Base-by-base conservation (phyloP, 1,139 yeast species). In the Scheffersomyces titani region DNA sequence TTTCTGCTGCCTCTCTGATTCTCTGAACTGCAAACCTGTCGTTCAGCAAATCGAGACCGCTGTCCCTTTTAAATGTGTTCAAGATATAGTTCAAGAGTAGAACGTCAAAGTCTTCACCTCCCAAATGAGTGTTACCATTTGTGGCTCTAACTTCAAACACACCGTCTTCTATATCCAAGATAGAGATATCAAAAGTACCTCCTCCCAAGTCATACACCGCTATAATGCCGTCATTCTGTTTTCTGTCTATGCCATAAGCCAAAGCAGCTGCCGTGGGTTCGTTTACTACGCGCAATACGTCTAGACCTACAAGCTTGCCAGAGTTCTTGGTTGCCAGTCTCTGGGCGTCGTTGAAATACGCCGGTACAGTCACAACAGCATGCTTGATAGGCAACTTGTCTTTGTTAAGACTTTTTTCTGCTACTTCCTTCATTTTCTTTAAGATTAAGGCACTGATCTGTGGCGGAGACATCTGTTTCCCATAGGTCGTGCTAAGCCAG, bases 151-250 rank as follows among this genome's bases (percentile, higher is more conserved):
- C 96, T 70, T 89, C 94, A 72, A 89, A 89, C 3, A 89, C 92
- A 18, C 93, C 93, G 65, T 86, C 89, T 63, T 89, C 94, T 53
- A 89, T 89, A 67, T 89, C 94, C 62, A 89, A 75, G 52, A 89
- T 85, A 1, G 94, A 89, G 40, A 89, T 88, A 70, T 89, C 96
- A 75, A 89, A 89, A 1, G 96, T 89, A 44, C 96, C 96, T 24
- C 96, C 96, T 57, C 96, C 96, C 55, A 89, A 76, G 73, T 89
- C 96, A 69, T 86, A 89, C 13, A 89, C 96, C 0, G 94, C 94
- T 49, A 89, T 82, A 22, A 76, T 70, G 7, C 92, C 92, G 66
- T 85, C 87, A 52, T 82, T 80, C 52, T 75, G 73, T 47, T 65
- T 69, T 65, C 81, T 77, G 63, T 85, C 84, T 52, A 89, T 73